phyloP scores from a whole-genome alignment of 2,329 filamentous ascomycete genomes.

The Xylariales sp. region DNA sequence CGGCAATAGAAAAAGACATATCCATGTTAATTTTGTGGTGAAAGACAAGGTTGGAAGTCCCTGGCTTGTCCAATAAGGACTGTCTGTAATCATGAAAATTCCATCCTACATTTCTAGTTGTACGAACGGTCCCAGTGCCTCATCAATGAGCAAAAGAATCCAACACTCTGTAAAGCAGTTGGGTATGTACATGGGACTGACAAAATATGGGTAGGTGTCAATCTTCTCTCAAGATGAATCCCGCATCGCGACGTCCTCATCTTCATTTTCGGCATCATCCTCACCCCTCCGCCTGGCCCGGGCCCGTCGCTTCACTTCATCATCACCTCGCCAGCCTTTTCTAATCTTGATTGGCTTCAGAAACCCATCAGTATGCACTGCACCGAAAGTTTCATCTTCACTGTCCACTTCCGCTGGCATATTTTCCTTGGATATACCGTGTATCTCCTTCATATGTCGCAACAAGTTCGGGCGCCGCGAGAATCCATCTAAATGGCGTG shows the following conservation, averaged over 20 bases:
- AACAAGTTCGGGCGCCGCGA: slow-evolving; percentile 26
- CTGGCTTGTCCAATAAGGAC: no score
- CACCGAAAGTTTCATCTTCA: slow-evolving; percentile 54
- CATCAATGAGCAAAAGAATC: no score
- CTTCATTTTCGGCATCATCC: no score
- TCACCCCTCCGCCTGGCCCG: no score
- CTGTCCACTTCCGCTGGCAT: slow-evolving; percentile 31
- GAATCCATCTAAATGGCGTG: slow-evolving; percentile 30
- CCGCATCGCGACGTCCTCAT: no score
- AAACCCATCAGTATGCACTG: slow-evolving; percentile 66
- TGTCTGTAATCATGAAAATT: no score
- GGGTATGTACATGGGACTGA: not conserved
- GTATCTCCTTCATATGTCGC: slow-evolving; percentile 40
- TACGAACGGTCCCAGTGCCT: no score
- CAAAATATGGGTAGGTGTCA: not conserved
- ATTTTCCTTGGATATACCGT: slow-evolving; percentile 21
- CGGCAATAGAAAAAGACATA: not conserved
- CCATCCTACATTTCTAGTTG: no score
- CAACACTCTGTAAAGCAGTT: no score
- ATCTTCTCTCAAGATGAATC: not conserved
- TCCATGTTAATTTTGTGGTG: not conserved
- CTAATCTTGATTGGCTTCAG: slow-evolving; percentile 49
- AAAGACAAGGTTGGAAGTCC: no score
- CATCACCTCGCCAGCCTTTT: slow-evolving; percentile 42
- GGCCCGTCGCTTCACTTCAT: no score